Conservation (phyloP, 805 yeast species). For the Kurtzmaniella fragi region DNA sequence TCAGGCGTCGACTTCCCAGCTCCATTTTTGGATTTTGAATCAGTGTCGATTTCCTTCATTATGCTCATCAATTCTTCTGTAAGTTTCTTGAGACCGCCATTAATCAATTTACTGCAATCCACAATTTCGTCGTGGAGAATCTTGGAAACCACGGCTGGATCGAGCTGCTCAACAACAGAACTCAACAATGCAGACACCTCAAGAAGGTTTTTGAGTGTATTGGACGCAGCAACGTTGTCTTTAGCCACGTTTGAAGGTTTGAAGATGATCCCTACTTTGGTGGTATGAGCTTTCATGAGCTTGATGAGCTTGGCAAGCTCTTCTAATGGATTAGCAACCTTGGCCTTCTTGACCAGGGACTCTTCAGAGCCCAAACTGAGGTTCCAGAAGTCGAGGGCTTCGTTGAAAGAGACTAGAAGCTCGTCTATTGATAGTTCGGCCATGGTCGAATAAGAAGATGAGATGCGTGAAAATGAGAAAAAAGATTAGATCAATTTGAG, state of each 20-base stretch:
- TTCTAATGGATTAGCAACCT: conserved; percentile 40
- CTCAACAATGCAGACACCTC: conserved; percentile 40
- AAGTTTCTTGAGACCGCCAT: conserved; percentile 15
- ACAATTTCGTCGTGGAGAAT: conserved; percentile 34
- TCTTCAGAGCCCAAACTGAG: conserved; percentile 11
- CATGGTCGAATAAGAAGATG: conserved; percentile 6
- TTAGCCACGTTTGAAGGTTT: conserved; percentile 46
- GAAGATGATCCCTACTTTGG: conserved; percentile 70
- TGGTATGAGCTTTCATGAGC: conserved; percentile 67
- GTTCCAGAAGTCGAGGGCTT: conserved; percentile 28
- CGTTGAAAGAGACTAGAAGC: conserved; percentile 23
- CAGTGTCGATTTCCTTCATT: conserved; percentile 6
- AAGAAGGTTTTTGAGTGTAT: conserved; percentile 43
- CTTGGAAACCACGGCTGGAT: conserved; percentile 25
- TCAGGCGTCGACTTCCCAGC: conserved; percentile 11
- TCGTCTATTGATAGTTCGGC: conserved; percentile 16
- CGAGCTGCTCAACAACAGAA: conserved; percentile 35
- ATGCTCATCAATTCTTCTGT: conserved; percentile 16
- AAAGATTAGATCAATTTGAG: background rate
- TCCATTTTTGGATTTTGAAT: conserved; percentile 6
- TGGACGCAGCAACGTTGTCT: conserved; percentile 43
- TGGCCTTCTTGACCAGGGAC: conserved; percentile 20
- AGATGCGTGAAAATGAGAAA: background rate
- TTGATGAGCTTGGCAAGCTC: conserved; percentile 58
- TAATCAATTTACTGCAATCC: conserved; percentile 12